phyloP scores from a whole-genome alignment of 2,329 filamentous ascomycete genomes.

The Davidsoniella neocaledoniae region DNA sequence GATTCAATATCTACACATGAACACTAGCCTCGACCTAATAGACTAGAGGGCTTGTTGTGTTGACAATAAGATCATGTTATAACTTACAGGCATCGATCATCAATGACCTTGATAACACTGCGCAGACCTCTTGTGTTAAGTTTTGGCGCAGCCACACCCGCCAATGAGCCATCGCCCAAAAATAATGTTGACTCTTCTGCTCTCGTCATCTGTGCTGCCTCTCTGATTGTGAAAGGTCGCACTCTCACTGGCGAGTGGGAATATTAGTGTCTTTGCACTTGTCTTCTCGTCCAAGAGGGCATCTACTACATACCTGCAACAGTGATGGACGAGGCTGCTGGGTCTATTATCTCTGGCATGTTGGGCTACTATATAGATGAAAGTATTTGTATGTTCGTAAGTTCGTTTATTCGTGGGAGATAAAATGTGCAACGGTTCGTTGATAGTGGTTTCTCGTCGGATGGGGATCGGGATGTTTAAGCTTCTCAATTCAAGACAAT shows the following conservation, averaged over 20 bases:
- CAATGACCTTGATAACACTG: conserved; percentile 87
- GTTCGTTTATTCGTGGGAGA: background rate
- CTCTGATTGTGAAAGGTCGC: conserved; percentile 65
- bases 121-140: conserved; percentile 73
- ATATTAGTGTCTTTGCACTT: conserved; percentile 17
- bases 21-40: too few relatives aligned
- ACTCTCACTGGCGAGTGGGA: conserved; percentile 39
- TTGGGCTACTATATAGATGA: background rate
- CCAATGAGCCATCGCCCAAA: conserved; percentile 89
- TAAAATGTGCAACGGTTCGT: background rate
- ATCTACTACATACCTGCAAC: conserved; percentile 33
- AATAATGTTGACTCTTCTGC: conserved; percentile 78
- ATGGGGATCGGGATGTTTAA: too few relatives aligned
- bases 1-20: too few relatives aligned
- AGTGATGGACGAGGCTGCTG: conserved; percentile 40
- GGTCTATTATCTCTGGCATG: conserved; percentile 18
- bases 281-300: background rate
- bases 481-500: too few relatives aligned
- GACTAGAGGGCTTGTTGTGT: background rate
- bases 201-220: conserved; percentile 76
- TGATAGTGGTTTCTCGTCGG: too few relatives aligned
- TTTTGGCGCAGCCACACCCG: conserved; percentile 70
- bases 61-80: background rate
- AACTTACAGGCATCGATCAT: conserved; percentile 84
- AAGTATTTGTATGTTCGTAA: background rate